These are phyloP conservation scores for Magnaporthiopsis incrustans DNA, from an alignment of 2,329 filamentous ascomycete genomes.

Conservation along the genomic window DNA sequence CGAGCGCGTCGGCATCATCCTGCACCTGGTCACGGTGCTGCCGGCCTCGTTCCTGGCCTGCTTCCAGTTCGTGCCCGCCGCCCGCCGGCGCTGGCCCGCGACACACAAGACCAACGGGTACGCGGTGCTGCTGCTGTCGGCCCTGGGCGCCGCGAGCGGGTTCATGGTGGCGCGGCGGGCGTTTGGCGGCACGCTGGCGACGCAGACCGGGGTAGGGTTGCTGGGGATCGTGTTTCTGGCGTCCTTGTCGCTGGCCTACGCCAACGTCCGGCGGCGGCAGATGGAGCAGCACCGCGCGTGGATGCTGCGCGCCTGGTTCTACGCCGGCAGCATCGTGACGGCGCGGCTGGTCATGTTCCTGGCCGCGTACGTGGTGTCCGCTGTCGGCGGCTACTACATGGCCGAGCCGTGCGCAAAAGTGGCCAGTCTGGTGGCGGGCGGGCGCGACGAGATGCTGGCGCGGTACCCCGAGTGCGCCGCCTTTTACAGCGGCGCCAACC, in stretches of 20 bases:
- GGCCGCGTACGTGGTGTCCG: slow-evolving; percentile 29
- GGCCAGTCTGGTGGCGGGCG: slow-evolving; percentile 27
- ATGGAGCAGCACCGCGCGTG: slow-evolving; percentile 8
- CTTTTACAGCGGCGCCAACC: slow-evolving; percentile 23
- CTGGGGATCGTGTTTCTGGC: slow-evolving; percentile 24
- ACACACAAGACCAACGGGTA: slow-evolving; percentile 57
- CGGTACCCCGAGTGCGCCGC: slow-evolving; percentile 37
- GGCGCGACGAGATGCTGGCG: slow-evolving; percentile 20
- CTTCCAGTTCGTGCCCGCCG: slow-evolving; percentile 39
- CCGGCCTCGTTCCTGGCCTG: slow-evolving; percentile 35
- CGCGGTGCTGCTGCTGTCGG: slow-evolving; percentile 37
- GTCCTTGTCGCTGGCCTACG: slow-evolving; percentile 35
- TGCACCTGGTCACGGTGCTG: slow-evolving; percentile 37
- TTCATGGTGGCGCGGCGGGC: slow-evolving; percentile 43
- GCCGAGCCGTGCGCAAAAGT: slow-evolving; percentile 40
- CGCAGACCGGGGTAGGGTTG: slow-evolving; percentile 25
- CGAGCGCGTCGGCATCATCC: slow-evolving; percentile 30
- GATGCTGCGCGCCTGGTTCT: slow-evolving; percentile 8
- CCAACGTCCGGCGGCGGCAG: slow-evolving; percentile 29
- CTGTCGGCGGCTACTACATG: slow-evolving; percentile 18
- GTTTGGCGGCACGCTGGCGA: slow-evolving; percentile 46
- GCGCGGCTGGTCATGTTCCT: slow-evolving; percentile 37
- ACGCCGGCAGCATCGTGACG: slow-evolving; percentile 41
- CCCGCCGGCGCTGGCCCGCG: slow-evolving; percentile 37
- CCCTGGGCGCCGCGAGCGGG: slow-evolving; percentile 37